Base-by-base conservation (phyloP, 139 green algal species). In the Ulvella scutata region DNA sequence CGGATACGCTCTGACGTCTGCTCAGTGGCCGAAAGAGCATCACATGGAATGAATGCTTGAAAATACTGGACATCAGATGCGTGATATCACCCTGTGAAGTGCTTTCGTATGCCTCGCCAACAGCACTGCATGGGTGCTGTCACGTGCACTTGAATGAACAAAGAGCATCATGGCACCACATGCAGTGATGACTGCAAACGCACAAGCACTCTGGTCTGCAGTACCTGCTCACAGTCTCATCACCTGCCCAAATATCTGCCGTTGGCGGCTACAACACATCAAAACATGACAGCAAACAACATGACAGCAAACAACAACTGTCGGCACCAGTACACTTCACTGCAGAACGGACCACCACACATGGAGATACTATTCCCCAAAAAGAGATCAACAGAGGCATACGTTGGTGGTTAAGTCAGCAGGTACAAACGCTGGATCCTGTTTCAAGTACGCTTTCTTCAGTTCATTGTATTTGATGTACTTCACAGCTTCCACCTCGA, bases 141-240 rank as follows among this genome's bases (percentile, higher is more conserved):
- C n/a, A n/a, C n/a, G n/a, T n/a, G n/a, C n/a, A n/a, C n/a, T n/a
- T n/a, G n/a, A n/a, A n/a, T n/a, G n/a, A n/a, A n/a, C n/a, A n/a
- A n/a, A n/a, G n/a, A n/a, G n/a, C n/a, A n/a, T n/a, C n/a, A n/a
- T n/a, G n/a, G n/a, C n/a, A n/a, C n/a, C n/a, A n/a, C n/a, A n/a
- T n/a, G n/a, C n/a, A n/a, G n/a, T n/a, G n/a, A n/a, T n/a, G n/a
- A n/a, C n/a, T n/a, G n/a, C n/a, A n/a, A n/a, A n/a, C n/a, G n/a
- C n/a, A n/a, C n/a, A n/a, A n/a, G 51, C 51, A 67, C n/a, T 6
- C 20, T n/a, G 13, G 51, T 67, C 31, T n/a, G 51, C 51, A 67
- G 51, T 67, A 67, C 51, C 51, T 67, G 51, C 51, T 67, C 51
- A n/a, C 51, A 67, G 51, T 67, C 51, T 67, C 51, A 26, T 67